These are phyloP conservation scores for Wickerhamomyces tratensis DNA, from an alignment of 805 yeast species.

Conservation along the genomic window DNA sequence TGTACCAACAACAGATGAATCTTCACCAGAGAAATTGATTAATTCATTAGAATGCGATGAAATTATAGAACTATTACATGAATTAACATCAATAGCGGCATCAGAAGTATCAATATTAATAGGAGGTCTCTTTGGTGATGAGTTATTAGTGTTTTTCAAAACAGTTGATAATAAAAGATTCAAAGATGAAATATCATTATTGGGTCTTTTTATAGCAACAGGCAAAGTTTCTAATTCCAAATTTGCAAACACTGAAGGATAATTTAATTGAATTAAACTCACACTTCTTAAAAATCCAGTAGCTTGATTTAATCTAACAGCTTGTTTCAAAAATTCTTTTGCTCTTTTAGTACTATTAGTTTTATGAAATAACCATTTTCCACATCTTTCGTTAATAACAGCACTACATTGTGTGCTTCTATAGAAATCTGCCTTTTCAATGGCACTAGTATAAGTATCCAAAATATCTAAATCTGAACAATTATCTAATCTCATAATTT, in stretches of 20 bases:
- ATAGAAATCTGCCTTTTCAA: slow-evolving; percentile 25
- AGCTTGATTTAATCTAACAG: slow-evolving; percentile 24
- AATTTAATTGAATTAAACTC: too few species aligned
- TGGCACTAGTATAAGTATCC: slow-evolving; percentile 35
- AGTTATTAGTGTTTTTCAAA: too few species aligned
- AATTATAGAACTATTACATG: too few species aligned
- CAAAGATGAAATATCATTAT: too few species aligned
- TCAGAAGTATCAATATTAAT: too few species aligned
- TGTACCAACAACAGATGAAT: slow-evolving; percentile 22
- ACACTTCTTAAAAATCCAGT: slow-evolving; percentile 14
- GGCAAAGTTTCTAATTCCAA: too few species aligned
- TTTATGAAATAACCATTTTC: slow-evolving; percentile 19
- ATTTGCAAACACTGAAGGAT: too few species aligned
- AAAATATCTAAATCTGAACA: slow-evolving; percentile 26
- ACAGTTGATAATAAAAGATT: too few species aligned
- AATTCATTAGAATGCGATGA: not conserved
- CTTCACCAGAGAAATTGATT: not conserved
- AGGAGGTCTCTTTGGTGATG: too few species aligned
- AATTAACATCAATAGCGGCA: not conserved
- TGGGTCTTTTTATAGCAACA: too few species aligned
- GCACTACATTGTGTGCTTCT: slow-evolving; percentile 29
- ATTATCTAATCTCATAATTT: slow-evolving; percentile 14
- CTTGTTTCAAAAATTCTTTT: slow-evolving; percentile 24
- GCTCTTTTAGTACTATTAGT: slow-evolving; percentile 23
- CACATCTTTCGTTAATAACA: slow-evolving; percentile 31